These are phyloP conservation scores for Tuber brumale DNA, from an alignment of 495 filamentous ascomycete species.

Conservation along the genomic window DNA sequence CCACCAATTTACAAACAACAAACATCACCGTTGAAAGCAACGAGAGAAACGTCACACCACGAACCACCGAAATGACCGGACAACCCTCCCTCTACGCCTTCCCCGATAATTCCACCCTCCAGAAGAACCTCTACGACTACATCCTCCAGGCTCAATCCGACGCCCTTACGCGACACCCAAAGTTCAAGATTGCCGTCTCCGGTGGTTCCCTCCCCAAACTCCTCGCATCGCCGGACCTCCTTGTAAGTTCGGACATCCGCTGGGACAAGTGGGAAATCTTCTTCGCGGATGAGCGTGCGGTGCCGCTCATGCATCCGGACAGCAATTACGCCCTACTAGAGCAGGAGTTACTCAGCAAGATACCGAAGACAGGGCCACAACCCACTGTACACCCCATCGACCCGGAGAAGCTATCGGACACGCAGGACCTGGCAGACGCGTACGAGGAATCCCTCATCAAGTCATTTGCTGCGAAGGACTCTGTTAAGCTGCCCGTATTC, in stretches of 20 bases:
- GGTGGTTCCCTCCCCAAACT: constrained; percentile 87
- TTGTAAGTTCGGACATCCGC: constrained; percentile 56
- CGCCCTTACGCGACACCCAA: constrained; percentile 67
- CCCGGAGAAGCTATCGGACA: constrained; percentile 61
- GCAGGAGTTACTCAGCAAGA: constrained; percentile 77
- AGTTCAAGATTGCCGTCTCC: constrained; percentile 87
- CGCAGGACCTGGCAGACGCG: constrained; percentile 84
- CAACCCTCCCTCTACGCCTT: constrained; percentile 85
- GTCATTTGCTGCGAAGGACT: constrained; percentile 75
- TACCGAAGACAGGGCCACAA: constrained; percentile 54
- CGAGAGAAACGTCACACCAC: not conserved
- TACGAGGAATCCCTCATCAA: constrained; percentile 86
- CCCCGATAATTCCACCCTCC: constrained; percentile 58
- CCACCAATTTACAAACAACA: not conserved
- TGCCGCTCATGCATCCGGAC: constrained; percentile 83
- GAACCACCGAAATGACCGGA: constrained; percentile 42
- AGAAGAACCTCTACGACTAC: constrained; percentile 68
- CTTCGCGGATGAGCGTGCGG: constrained; percentile 94
- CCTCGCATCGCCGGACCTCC: constrained; percentile 68
- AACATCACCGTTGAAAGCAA: not conserved
- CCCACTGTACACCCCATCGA: constrained; percentile 78
- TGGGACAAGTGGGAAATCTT: constrained; percentile 95
- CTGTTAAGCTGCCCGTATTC: constrained; percentile 86
- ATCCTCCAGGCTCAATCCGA: constrained; percentile 71
- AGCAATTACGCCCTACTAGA: constrained; percentile 90